Evolutionary conservation across 345 rosid species (phyloP).

Genomic region (Mallotus nudiflorus): DNA sequence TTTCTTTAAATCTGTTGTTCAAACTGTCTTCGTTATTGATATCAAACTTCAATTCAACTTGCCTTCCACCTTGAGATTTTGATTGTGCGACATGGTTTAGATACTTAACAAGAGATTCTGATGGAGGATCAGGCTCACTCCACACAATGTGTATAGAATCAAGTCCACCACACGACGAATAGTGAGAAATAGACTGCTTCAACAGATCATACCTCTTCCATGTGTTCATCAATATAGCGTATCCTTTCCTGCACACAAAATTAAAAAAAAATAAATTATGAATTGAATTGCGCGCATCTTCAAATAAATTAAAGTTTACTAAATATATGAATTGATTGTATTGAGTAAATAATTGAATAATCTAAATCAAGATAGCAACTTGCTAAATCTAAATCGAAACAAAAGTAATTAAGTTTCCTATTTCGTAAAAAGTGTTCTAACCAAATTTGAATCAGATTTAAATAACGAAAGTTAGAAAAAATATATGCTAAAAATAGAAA

Average conservation of each 20-base stretch:
- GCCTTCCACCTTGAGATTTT: slow-evolving; percentile 47
- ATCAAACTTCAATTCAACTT: slow-evolving; percentile 64
- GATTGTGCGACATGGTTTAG: slow-evolving; percentile 44
- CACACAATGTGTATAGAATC: slow-evolving; percentile 89
- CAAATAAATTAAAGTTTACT: no score
- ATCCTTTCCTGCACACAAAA: slow-evolving; percentile 72
- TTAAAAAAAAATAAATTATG: no score
- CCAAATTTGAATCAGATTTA: no score
- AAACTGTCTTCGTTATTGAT: slow-evolving; percentile 85
- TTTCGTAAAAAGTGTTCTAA: no score
- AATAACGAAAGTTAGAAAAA: background rate
- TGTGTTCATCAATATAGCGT: slow-evolving; percentile 78
- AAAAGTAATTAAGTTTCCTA: no score
- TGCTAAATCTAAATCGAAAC: no score
- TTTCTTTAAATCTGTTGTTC: slow-evolving; percentile 90
- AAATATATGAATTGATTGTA: no score
- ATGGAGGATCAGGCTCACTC: slow-evolving; percentile 96
- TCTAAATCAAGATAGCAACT: no score
- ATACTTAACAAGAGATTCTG: slow-evolving; percentile 56
- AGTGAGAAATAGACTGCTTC: slow-evolving; percentile 83
- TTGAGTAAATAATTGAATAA: no score
- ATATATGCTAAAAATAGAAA: background rate
- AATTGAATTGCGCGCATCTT: no score
- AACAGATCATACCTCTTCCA: slow-evolving; percentile 96
- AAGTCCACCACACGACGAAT: slow-evolving; percentile 66